Evolutionary conservation across 169 alveolate species (phyloP), one percentile per base, ranked within the genome.

Genomic region (Plasmodium vivax): DNA sequence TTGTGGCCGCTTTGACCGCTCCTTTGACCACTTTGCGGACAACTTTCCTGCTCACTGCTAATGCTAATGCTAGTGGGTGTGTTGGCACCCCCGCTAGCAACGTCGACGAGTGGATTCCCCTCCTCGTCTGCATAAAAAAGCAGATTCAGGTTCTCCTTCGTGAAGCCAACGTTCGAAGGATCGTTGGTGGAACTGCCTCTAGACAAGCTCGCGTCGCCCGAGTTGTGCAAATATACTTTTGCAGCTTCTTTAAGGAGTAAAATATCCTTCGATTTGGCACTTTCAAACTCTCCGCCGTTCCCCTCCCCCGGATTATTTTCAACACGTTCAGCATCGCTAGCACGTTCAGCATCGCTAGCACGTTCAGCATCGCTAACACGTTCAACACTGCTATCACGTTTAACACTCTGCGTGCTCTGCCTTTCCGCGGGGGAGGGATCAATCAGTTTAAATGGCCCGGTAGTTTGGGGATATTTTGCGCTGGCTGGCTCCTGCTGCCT

Each of bases 271-370:
- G 16, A 51, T 43, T 84, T 72, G 2, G 32, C 23, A 23, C 32
- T n/a, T 30, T 41, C 54, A 71, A 73, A 75, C 14, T 75, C 27
- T 75, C 71, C 16, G 12, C 16, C 68, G 36, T 75, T 77, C 93
- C 93, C 93, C 93, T 87, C 85, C 93, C 88, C 93, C 68, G 14
- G 82, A 75, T 75, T 54, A 32, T 75, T 87, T 38, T 7, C 16
- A 87, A 32, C 62, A 51, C 41, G 68, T 87, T 51, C 9, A 38
- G 45, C 45, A 38, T 38, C 6, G 4, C 6, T 8, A 38, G 2
- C 45, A 38, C 8, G 6, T 38, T 5, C 62, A 47, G 9, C n/a
- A 47, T 10, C 9, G n/a, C n/a, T 12, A 47, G 2, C 58, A 1
- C 58, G 58, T 12, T 47, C 7, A 38, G 45, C 45, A 38, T 38